These are phyloP conservation scores for Triadica sebifera DNA, from an alignment of 345 rosid species.

Conservation along the genomic window DNA sequence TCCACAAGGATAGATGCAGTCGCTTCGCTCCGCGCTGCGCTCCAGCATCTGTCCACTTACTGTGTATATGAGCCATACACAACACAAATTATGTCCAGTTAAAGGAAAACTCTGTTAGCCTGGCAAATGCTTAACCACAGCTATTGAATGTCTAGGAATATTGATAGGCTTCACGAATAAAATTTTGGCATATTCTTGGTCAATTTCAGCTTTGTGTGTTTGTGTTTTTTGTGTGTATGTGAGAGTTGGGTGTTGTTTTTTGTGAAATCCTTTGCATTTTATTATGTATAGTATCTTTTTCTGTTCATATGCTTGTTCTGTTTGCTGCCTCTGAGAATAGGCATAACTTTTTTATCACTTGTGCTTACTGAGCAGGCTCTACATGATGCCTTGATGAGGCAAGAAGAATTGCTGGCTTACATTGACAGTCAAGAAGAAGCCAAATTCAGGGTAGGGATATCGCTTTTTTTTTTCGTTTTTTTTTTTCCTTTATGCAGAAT, in stretches of 20 bases:
- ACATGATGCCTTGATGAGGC: slow-evolving; percentile 74
- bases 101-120: background rate
- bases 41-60: too few relatives aligned
- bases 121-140: background rate
- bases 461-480: background rate
- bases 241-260: too few relatives aligned
- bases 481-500: too few relatives aligned
- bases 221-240: background rate
- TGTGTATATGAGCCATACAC: too few relatives aligned
- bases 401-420: slow-evolving; percentile 86
- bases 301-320: background rate
- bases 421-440: slow-evolving; percentile 58
- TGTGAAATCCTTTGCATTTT: background rate
- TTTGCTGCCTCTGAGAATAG: background rate
- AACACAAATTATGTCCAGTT: background rate
- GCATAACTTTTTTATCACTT: background rate
- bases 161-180: background rate
- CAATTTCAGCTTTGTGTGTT: background rate
- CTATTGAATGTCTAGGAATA: background rate
- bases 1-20: too few relatives aligned
- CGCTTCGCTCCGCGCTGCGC: too few relatives aligned
- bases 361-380: slow-evolving; percentile 50
- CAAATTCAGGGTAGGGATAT: slow-evolving; percentile 48
- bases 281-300: background rate
- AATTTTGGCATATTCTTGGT: background rate